phyloP scores from a whole-genome alignment of 441 rosid genomes.

The Metrosideros polymorpha region DNA sequence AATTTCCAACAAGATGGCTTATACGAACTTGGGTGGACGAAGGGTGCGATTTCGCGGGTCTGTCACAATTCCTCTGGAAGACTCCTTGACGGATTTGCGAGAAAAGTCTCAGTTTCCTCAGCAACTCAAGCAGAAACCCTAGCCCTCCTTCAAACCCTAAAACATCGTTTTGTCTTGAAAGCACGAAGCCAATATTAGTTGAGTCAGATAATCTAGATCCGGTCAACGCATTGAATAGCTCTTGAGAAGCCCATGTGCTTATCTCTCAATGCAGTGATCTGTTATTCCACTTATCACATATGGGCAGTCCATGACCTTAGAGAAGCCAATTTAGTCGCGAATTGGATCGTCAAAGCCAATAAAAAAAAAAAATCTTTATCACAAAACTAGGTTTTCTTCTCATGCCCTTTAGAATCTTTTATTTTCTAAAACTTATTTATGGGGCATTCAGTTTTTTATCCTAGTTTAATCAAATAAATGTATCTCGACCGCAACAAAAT shows the following conservation, averaged over 20 bases:
- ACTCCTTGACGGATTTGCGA: background rate
- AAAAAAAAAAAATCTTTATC: too few species aligned
- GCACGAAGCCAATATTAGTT: background rate
- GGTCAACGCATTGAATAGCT: background rate
- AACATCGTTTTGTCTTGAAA: rapidly evolving
- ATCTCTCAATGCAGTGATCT: too few species aligned
- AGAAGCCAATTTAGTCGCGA: background rate
- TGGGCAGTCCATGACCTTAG: background rate
- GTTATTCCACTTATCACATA: background rate
- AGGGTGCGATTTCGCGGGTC: background rate
- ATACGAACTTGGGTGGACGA: background rate
- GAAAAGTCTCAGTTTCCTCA: background rate
- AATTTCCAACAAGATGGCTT: too few species aligned
- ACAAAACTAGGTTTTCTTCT: too few species aligned
- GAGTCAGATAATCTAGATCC: background rate
- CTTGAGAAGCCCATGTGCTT: background rate
- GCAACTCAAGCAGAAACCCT: background rate
- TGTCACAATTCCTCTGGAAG: rapidly evolving
- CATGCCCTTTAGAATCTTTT: too few species aligned
- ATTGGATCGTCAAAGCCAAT: background rate
- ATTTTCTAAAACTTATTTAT: too few species aligned
- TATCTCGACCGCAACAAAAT: too few species aligned
- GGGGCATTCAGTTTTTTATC: too few species aligned
- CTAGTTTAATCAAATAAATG: too few species aligned
- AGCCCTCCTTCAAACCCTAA: too few species aligned